Conservation (phyloP, 2,329 filamentous ascomycete genomes). For the Stemphylium lycopersici region DNA sequence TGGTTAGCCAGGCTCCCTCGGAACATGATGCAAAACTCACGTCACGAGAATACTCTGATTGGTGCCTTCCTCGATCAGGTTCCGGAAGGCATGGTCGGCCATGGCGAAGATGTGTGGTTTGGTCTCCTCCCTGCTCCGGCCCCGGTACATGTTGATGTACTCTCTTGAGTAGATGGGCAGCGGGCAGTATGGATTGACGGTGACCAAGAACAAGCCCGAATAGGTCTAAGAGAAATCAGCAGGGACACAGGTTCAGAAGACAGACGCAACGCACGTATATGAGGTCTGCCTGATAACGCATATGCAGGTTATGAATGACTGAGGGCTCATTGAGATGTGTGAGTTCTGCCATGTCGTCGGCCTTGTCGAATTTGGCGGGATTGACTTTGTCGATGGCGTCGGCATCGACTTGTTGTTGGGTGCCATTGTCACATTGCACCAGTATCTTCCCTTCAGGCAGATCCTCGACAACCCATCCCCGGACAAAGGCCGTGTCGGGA, state of each 20-base stretch:
- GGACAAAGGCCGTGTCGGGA: slow-evolving; percentile 83
- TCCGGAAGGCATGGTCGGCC: slow-evolving; percentile 95
- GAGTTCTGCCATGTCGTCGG: slow-evolving; percentile 98
- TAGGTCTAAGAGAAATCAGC: slow-evolving; percentile 69
- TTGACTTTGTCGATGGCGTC: slow-evolving; percentile 98
- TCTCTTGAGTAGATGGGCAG: slow-evolving; percentile 95
- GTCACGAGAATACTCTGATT: slow-evolving; percentile 99
- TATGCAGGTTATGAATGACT: slow-evolving; percentile 95
- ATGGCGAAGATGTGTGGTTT: slow-evolving; percentile 98
- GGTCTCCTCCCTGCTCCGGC: slow-evolving; percentile 87
- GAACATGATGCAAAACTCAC: slow-evolving; percentile 46
- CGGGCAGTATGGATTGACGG: slow-evolving; percentile 94
- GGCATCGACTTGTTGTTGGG: slow-evolving; percentile 85
- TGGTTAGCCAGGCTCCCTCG: slow-evolving; percentile 23
- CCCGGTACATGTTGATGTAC: slow-evolving; percentile 98
- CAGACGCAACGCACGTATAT: slow-evolving; percentile 69
- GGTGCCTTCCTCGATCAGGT: slow-evolving; percentile 89
- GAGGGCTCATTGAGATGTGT: slow-evolving; percentile 98
- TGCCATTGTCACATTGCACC: slow-evolving; percentile 93
- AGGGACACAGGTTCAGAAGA: background rate
- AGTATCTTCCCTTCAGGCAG: slow-evolving; percentile 70
- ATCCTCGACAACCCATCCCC: slow-evolving; percentile 90
- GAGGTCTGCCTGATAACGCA: slow-evolving; percentile 91
- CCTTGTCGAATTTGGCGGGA: slow-evolving; percentile 98
- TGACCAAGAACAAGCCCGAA: slow-evolving; percentile 94